Percentiles rank a stretch among this genome's conserved stretches.
phyloP scores from a whole-genome alignment of 306 rosid species.

The Delonix regia region DNA sequence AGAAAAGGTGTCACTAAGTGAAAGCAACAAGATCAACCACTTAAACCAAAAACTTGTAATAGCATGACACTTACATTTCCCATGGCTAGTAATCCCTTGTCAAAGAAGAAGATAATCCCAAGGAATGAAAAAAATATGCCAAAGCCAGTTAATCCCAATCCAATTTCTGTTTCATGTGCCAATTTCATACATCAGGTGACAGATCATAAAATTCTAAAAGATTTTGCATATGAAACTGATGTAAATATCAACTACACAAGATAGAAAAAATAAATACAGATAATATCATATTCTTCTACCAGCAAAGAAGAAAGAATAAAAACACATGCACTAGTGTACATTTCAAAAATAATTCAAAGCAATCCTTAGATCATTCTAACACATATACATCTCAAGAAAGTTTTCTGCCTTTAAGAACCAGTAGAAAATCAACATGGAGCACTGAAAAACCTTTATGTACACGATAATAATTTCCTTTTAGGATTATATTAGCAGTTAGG shows the following conservation, averaged over 20 bases:
- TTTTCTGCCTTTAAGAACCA: conserved; percentile 20
- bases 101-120: conserved; percentile 90
- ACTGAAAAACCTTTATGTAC: background rate
- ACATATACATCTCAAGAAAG: background rate
- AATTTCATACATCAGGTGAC: conserved; percentile 38
- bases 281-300: conserved; percentile 29
- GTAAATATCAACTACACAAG: conserved; percentile 19
- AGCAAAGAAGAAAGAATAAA: conserved; percentile 15
- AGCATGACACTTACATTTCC: conserved; percentile 76
- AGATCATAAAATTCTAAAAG: too few species aligned
- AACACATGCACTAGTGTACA: background rate
- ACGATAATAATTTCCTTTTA: background rate
- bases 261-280: conserved; percentile 8
- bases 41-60: conserved; percentile 16
- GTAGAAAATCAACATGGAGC: conserved; percentile 29
- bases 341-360: background rate
- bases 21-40: conserved; percentile 1
- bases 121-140: conserved; percentile 91
- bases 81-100: conserved; percentile 97
- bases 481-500: conserved; percentile 27
- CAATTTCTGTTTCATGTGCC: conserved; percentile 75
- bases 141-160: conserved; percentile 95
- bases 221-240: conserved; percentile 18
- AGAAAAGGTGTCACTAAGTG: conserved; percentile 35
- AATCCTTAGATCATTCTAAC: conserved; percentile 20